Evolutionary conservation across 768 basidiomycete species (phyloP), one percentile per base, ranked within the genome.

Genomic region (Suillus paluster): DNA sequence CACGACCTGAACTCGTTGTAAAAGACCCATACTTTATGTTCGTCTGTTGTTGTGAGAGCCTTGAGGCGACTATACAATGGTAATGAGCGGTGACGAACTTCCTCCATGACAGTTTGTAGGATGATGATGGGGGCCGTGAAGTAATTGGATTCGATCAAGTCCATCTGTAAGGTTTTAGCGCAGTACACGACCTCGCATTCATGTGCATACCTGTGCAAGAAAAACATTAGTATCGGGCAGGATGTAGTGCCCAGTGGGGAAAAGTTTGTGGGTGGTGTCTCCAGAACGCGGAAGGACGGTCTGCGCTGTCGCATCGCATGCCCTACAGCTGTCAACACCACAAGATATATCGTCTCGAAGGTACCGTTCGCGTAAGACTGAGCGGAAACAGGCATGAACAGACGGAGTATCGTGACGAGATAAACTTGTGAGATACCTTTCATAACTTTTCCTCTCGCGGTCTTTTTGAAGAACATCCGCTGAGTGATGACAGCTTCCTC

Each of bases 141-240:
- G 1, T 87, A 78, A 2, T 83, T 77, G 0, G 91, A 92, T 73
- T 95, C 92, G 42, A 99, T 80, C 57, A 99, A 81, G 76, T 99
- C 97, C 92, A 99, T 98, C 93, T 97, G 67, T 15, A 60, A 23
- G 25, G 19, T 27, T 5, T 62, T 10, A 64, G 55, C 50, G 60
- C 15, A 15, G 42, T 50, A 42, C 17, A 9, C 17, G 12, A 11
- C 7, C 27, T 17, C 5, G 10, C 21, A 60, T 17, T 0, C 2
- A 27, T 60, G 17, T 12, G 74, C 80, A 44, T 52, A 90, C 94
- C 82, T 98, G 96, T 17, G 92, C 85, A 14, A 99, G 81, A 69
- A 97, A 94, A 17, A 97, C 86, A 75, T 99, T 99, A 19, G 97
- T 99, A 71, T 99, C 97, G 5, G 95, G 92, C 15, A 99, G 78